Base-by-base conservation (phyloP, 148 eudicot species). In the Chenopodium formosanum region DNA sequence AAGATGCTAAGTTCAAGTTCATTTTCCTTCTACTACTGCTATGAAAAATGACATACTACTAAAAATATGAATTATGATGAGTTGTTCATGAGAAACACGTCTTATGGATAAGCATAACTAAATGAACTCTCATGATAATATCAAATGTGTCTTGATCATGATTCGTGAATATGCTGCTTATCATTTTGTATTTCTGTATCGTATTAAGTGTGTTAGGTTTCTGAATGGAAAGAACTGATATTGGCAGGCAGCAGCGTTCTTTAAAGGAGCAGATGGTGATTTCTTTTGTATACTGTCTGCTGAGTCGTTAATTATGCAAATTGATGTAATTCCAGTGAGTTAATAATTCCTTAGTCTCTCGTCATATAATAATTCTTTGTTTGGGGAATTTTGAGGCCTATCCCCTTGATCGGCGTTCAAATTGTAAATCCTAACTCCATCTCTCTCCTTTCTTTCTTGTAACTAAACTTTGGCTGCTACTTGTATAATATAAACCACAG, bases 361-460 rank as follows among this genome's bases (percentile, higher is more conserved):
- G 53, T 50, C 53, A 50, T 9, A 50, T 50, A 50, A 50, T 50
- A 1, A 50, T 12, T 50, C 53, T 50, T 44, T 76, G 77, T 44
- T 31, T 37, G 64, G 74, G 83, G 83, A 69, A 70, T 52, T 84
- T 81, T 84, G 83, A 52, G 78, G 73, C 77, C 34, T 20, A 4
- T 78, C 76, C 81, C 86, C 78, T 29, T 44, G 3, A 5, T 29
- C 60, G 78, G 72, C 75, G 53, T 75, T 32, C 31, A 47, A 75
- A 80, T 50, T 84, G 86, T 84, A 84, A 62, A 84, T 84, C 79
- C 77, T 77, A 32, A 62, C 34, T 66, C n/a, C 64, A 63, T 62
- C 66, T 69, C 40, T 70, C 48, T 32, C 63, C 34, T 44, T 80
- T 74, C 32, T 78, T 52, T 27, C 37, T 0, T 72, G 22, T 44